These are phyloP conservation scores for Cladobotryum protrusum DNA, from an alignment of 2,329 filamentous ascomycete genomes.

Conservation along the genomic window DNA sequence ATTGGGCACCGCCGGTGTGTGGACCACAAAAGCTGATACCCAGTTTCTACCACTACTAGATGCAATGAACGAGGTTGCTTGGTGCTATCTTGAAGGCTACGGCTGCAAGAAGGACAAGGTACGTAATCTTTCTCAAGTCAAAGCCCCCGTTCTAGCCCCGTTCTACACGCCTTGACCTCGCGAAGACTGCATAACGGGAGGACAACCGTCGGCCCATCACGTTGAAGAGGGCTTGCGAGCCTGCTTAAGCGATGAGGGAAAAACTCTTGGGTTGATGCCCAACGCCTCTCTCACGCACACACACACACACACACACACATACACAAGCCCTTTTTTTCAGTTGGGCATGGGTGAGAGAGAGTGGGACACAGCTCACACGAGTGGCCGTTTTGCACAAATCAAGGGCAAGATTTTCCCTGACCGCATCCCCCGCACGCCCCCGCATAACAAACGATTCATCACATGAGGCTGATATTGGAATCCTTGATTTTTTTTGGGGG, in stretches of 20 bases:
- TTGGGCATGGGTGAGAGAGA: conserved; percentile 37
- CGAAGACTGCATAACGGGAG: background rate
- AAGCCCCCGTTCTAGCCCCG: background rate
- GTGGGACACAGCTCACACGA: background rate
- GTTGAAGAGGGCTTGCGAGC: conserved; percentile 11
- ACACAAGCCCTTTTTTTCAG: conserved; percentile 12
- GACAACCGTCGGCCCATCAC: conserved; percentile 4
- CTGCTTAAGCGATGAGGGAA: background rate
- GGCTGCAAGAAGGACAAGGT: conserved; percentile 98
- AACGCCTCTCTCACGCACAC: conserved; percentile 5
- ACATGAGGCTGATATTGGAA: conserved; percentile 44
- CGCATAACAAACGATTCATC: conserved; percentile 16
- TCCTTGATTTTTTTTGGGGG: conserved; percentile 4
- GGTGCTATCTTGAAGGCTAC: conserved; percentile 96
- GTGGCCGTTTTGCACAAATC: conserved; percentile 8
- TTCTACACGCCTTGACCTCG: background rate
- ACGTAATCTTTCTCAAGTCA: conserved; percentile 33
- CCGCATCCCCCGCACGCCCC: background rate
- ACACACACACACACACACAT: too few species aligned
- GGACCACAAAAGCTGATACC: background rate
- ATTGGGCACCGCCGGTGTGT: background rate
- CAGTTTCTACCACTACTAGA: conserved; percentile 50
- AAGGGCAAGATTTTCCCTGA: background rate
- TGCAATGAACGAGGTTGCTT: conserved; percentile 93
- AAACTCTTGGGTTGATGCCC: conserved; percentile 12